A percentile compares a stretch with the other conserved stretches of the same genome.
phyloP scores from a whole-genome alignment of 2,329 filamentous ascomycete species.

The Cercospora zeina region DNA sequence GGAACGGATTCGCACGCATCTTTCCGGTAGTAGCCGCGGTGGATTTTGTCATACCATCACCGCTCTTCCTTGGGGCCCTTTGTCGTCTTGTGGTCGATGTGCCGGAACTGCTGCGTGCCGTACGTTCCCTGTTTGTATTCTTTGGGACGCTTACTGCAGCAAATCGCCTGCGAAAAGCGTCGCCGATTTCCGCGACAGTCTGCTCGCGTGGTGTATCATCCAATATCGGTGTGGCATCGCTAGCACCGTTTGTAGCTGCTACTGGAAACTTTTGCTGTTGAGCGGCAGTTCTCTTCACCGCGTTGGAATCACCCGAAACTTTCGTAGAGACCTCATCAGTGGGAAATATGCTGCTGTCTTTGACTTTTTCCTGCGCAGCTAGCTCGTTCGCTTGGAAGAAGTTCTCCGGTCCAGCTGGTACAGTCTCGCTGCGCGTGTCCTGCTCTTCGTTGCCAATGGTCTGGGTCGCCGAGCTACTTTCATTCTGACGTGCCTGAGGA shows the following conservation, averaged over 20 bases:
- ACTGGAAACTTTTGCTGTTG: neutral
- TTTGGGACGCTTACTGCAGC: neutral
- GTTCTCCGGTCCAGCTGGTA: neutral
- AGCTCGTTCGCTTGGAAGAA: too few species aligned
- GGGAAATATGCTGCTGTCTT: neutral
- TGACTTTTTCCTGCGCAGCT: too few species aligned
- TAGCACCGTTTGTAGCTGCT: neutral
- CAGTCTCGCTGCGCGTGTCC: neutral
- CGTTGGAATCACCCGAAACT: neutral
- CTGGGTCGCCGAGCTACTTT: neutral
- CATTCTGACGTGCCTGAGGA: conserved; percentile 20
- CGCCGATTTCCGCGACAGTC: conserved; percentile 3
- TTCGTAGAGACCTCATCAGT: neutral
- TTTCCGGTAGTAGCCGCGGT: too few species aligned
- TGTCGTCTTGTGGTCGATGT: neutral
- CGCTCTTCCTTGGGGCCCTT: neutral
- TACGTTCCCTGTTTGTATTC: neutral
- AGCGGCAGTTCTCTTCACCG: neutral
- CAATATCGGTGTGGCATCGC: neutral
- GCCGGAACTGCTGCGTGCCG: neutral
- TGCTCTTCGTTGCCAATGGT: neutral
- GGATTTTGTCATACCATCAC: too few species aligned
- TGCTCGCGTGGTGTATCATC: neutral
- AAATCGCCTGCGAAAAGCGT: conserved; percentile 9
- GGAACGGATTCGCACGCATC: conserved; percentile 13